A percentile compares a stretch with the other conserved stretches of the same genome.
Evolutionary conservation across 345 rosid species (phyloP).

Genomic region (Bruguiera parviflora): DNA sequence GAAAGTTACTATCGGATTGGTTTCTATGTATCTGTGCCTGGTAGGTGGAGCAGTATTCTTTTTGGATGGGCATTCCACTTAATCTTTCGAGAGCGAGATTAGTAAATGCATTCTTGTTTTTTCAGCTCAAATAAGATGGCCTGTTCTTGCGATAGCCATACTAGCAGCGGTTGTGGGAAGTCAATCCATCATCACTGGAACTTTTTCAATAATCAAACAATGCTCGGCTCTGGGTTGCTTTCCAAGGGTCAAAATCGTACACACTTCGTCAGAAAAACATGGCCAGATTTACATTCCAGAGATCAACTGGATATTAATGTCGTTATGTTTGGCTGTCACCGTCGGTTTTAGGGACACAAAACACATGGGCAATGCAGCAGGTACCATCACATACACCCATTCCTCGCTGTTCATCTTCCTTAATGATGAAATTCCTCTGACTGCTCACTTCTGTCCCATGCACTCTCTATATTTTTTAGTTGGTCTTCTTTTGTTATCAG

Average conservation of each 20-base stretch:
- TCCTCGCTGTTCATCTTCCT: background rate
- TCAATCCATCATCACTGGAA: constrained; percentile 3
- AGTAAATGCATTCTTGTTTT: background rate
- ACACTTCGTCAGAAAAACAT: constrained; percentile 1
- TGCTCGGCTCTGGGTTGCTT: background rate
- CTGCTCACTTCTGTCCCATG: too few relatives aligned
- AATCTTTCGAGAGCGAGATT: background rate
- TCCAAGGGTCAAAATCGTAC: background rate
- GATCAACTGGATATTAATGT: constrained; percentile 1
- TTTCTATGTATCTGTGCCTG: constrained; percentile 1
- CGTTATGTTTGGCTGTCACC: constrained; percentile 3
- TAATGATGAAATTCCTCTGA: too few relatives aligned
- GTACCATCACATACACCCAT: background rate
- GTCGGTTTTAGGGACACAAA: background rate
- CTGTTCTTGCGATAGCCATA: constrained; percentile 2
- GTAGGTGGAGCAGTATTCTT: background rate
- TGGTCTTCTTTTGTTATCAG: too few relatives aligned
- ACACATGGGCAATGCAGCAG: constrained; percentile 2
- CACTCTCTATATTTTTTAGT: too few relatives aligned
- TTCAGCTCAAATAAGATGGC: background rate
- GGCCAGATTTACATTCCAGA: constrained; percentile 3
- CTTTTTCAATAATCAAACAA: constrained; percentile 1
- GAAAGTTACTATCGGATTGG: background rate
- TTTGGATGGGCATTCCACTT: background rate
- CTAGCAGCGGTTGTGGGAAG: constrained; percentile 4